Evolutionary conservation across 2,329 filamentous ascomycete genomes (phyloP).

Genomic region (Talaromyces sp.): DNA sequence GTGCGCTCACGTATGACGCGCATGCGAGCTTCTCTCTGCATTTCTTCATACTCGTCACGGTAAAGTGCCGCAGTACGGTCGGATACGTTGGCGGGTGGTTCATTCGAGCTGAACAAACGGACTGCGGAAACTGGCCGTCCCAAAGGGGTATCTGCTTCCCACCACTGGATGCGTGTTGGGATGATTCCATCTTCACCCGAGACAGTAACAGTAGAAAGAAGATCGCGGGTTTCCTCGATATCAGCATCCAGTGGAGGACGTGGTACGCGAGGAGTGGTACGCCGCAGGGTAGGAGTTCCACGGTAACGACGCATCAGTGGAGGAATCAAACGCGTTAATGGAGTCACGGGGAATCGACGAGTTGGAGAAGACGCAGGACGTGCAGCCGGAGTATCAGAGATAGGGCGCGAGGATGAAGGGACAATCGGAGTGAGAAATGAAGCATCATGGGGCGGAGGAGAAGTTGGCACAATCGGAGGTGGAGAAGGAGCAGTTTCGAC

Average conservation of each 20-base stretch:
- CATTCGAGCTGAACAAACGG: neutral
- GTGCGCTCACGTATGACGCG: conserved; percentile 7
- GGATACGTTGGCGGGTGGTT: neutral
- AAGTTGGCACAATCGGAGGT: neutral
- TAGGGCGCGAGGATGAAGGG: neutral
- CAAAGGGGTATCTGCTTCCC: conserved; percentile 3
- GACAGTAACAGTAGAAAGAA: conserved; percentile 3
- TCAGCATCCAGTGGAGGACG: neutral
- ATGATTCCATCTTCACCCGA: neutral
- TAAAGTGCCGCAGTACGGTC: conserved; percentile 21
- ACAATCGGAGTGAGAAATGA: neutral
- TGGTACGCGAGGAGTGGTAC: neutral
- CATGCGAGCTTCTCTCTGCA: conserved; percentile 15
- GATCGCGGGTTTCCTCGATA: conserved; percentile 1
- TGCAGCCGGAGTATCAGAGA: neutral
- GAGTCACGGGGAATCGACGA: neutral
- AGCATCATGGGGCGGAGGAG: neutral
- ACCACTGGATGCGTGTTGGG: neutral
- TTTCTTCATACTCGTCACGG: conserved; percentile 15
- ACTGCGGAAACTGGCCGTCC: conserved; percentile 10
- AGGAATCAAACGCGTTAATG: neutral
- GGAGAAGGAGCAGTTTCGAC: neutral
- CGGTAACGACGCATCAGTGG: neutral
- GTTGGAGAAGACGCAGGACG: neutral
- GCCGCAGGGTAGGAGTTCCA: neutral